These are phyloP conservation scores for Saccharomycopsis selenospora DNA, from an alignment of 805 yeast species.

Conservation along the genomic window DNA sequence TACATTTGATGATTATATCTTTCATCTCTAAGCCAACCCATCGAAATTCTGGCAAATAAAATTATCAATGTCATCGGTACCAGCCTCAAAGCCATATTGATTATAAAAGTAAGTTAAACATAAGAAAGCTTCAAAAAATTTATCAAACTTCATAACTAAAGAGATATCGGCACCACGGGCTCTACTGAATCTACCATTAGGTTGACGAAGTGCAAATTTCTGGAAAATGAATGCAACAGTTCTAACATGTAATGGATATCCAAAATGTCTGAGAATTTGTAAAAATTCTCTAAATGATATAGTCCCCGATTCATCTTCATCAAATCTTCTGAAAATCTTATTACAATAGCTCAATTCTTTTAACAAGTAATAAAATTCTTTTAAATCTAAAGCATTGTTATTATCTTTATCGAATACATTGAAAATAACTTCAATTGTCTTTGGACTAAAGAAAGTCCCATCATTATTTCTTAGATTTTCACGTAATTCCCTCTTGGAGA, in stretches of 20 bases:
- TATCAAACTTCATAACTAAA: conserved; percentile 57
- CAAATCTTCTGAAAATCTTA: conserved; percentile 54
- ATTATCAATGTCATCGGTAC: conserved; percentile 4
- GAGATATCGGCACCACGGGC: conserved; percentile 21
- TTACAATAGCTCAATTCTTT: conserved; percentile 62
- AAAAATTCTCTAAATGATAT: conserved; percentile 63
- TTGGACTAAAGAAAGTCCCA: conserved; percentile 51
- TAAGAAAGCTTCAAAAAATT: conserved; percentile 72
- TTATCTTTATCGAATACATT: conserved; percentile 50
- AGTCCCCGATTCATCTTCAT: conserved; percentile 48
- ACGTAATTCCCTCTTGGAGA: conserved; percentile 39
- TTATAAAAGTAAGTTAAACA: conserved; percentile 36
- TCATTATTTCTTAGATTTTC: conserved; percentile 56
- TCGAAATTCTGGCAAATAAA: conserved; percentile 6
- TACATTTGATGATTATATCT: too few relatives aligned
- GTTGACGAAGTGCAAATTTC: conserved; percentile 35
- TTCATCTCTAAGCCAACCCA: too few relatives aligned
- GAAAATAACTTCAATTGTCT: conserved; percentile 57
- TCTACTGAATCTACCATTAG: conserved; percentile 21
- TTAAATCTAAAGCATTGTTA: conserved; percentile 40
- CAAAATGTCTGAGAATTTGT: conserved; percentile 54
- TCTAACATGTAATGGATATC: conserved; percentile 52
- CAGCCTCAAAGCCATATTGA: conserved; percentile 4
- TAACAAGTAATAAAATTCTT: conserved; percentile 64
- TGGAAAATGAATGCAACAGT: conserved; percentile 52